Evolutionary conservation across 768 basidiomycete species (phyloP).

Genomic region (Trametes punicea): DNA sequence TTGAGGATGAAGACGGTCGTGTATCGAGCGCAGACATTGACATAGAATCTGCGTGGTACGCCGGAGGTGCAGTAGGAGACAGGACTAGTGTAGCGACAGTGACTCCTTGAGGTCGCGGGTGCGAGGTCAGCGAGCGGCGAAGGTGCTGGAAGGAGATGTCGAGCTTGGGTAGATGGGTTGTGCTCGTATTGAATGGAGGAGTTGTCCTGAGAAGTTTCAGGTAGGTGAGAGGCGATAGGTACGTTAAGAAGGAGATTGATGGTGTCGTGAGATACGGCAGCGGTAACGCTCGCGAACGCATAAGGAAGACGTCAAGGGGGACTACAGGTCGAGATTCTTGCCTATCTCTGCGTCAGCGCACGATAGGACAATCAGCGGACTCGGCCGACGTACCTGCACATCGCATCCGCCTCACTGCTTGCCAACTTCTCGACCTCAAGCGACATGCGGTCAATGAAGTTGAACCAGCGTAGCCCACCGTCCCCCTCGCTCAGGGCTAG

Average conservation of each 20-base stretch:
- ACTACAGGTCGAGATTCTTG: slow-evolving; percentile 32
- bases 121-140: slow-evolving; percentile 39
- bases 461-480: slow-evolving; percentile 73
- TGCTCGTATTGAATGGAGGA: slow-evolving; percentile 27
- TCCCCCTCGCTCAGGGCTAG: slow-evolving; percentile 60
- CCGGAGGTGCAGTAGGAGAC: slow-evolving; percentile 43
- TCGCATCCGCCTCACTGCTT: slow-evolving; percentile 46
- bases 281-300: slow-evolving; percentile 63
- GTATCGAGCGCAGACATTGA: slow-evolving; percentile 27
- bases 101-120: slow-evolving; percentile 42
- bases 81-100: slow-evolving; percentile 51
- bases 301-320: slow-evolving; percentile 70
- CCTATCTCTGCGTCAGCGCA: slow-evolving; percentile 14
- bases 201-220: slow-evolving; percentile 52
- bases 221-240: slow-evolving; percentile 68
- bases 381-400: slow-evolving; percentile 44
- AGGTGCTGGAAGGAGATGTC: slow-evolving; percentile 55
- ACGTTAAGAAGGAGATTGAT: slow-evolving; percentile 67
- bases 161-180: slow-evolving; percentile 33
- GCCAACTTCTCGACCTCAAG: slow-evolving; percentile 49
- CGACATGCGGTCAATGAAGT: slow-evolving; percentile 55
- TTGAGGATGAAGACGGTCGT: slow-evolving; percentile 55
- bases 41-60: slow-evolving; percentile 25
- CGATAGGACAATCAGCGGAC: slow-evolving; percentile 32
- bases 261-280: slow-evolving; percentile 69